Evolutionary conservation across 2,329 filamentous ascomycete genomes (phyloP), one percentile per base, ranked within the genome.

Genomic region (Ophiocordyceps camponoti-rufipedis): DNA sequence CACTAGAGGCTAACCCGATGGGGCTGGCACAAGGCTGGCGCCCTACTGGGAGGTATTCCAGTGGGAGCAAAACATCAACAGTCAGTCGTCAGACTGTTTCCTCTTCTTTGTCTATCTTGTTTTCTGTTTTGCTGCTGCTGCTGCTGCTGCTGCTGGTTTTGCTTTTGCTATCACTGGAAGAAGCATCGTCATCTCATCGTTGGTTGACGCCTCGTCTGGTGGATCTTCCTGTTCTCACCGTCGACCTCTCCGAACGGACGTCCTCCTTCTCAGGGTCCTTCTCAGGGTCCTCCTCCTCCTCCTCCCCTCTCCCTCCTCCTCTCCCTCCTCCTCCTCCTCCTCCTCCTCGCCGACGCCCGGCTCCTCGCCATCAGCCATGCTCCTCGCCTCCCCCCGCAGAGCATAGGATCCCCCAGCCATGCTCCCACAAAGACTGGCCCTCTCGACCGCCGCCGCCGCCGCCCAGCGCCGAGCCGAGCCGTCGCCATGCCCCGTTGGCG

Each of bases 391-490:
- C 35, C 35, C 35, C 5, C 35, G 35, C 14, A n/a, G 35, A 38
- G 35, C 35, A 38, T 38, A 38, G 23, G 23, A 23, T 23, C 23
- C 23, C 23, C 49, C 51, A 59, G 56, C 54, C 56, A 61, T 61
- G 58, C 52, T 41, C 46, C 44, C 31, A 40, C 47, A 40, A 48
- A 18, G 47, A 41, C 44, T 38, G 33, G 42, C 40, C 31, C 45
- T 42, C 44, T 43, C 42, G 19, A 16, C 18, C 39, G 19, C 18
- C 33, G 45, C 45, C 47, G 10, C 18, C 39, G 19, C 18, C 33
- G 45, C 45, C 47, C 46, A 46, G 46, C 46, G 44, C 44, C 42
- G 28, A 45, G 44, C 44, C 46, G 45, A 49, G 19, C 13, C 39
- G 23, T 42, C 48, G 45, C 42, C 41, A 54, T 54, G 51, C 48